Percentiles rank a stretch among this genome's conserved stretches.
phyloP scores from a whole-genome alignment of 306 rosid genomes.

The Dryas alaskensis region DNA sequence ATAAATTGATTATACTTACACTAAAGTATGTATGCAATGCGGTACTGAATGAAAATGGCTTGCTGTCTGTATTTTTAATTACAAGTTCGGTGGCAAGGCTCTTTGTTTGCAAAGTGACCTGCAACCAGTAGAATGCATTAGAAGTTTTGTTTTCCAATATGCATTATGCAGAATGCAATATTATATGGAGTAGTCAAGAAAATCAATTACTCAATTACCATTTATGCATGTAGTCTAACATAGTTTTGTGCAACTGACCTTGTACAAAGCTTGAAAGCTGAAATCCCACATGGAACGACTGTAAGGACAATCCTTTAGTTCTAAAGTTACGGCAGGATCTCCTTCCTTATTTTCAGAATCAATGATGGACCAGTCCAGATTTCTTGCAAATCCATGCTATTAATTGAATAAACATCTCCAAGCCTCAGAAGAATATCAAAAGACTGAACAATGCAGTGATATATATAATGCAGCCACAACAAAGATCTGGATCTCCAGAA shows the following conservation, averaged over 20 bases:
- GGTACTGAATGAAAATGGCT: constrained; percentile 76
- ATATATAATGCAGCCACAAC: background rate
- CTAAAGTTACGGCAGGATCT: constrained; percentile 64
- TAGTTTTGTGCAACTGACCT: constrained; percentile 48
- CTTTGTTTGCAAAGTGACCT: constrained; percentile 59
- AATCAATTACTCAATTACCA: background rate
- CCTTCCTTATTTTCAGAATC: constrained; percentile 76
- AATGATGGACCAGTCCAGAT: constrained; percentile 75
- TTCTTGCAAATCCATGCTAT: constrained; percentile 94
- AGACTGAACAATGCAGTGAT: constrained; percentile 14
- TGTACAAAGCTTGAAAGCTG: constrained; percentile 81
- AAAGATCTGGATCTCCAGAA: background rate
- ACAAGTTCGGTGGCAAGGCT: constrained; percentile 75
- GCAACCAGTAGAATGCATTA: constrained; percentile 30
- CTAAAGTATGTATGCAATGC: constrained; percentile 88
- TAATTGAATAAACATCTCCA: constrained; percentile 29
- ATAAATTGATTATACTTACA: constrained; percentile 45
- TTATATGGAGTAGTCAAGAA: background rate
- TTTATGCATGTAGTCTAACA: background rate
- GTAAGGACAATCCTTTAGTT: constrained; percentile 74
- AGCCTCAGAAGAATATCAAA: constrained; percentile 12
- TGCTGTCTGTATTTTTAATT: constrained; percentile 72
- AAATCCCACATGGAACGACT: constrained; percentile 94
- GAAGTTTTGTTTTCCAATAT: background rate
- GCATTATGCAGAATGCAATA: constrained; percentile 6